These are phyloP conservation scores for Volutella citrinella DNA, from an alignment of 2,329 filamentous ascomycete genomes.

Conservation along the genomic window DNA sequence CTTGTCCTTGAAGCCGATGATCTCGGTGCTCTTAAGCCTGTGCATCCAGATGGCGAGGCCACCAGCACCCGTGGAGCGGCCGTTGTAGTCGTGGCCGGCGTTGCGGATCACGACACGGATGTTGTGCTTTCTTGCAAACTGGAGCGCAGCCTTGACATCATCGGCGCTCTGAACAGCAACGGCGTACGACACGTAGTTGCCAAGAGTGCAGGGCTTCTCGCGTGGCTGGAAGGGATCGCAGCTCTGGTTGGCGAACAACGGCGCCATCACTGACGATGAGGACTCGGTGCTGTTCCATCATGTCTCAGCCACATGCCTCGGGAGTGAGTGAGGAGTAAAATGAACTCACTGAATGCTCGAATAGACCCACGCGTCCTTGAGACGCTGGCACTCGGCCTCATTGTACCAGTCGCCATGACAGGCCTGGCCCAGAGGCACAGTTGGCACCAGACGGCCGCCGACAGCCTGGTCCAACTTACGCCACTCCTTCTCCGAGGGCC, in stretches of 20 bases:
- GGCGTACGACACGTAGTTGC: slow-evolving; percentile 40
- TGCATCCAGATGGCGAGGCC: slow-evolving; percentile 39
- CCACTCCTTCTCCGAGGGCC: slow-evolving; percentile 50
- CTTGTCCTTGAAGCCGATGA: slow-evolving; percentile 39
- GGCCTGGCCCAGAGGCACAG: slow-evolving; percentile 47
- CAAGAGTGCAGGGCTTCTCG: slow-evolving; percentile 38
- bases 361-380: slow-evolving; percentile 34
- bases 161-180: slow-evolving; percentile 29
- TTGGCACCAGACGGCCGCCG: slow-evolving; percentile 48
- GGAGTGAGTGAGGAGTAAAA: not conserved
- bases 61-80: slow-evolving; percentile 38
- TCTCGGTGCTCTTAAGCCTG: slow-evolving; percentile 36
- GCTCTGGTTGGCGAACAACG: slow-evolving; percentile 34
- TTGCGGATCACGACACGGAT: slow-evolving; percentile 34
- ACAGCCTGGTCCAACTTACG: slow-evolving; percentile 48
- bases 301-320: too few species aligned
- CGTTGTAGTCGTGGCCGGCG: slow-evolving; percentile 31
- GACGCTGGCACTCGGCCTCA: slow-evolving; percentile 36
- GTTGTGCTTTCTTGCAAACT: slow-evolving; percentile 36
- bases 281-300: slow-evolving; percentile 28
- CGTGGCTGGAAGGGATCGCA: slow-evolving; percentile 38
- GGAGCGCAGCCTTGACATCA: slow-evolving; percentile 31
- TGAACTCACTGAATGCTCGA: slow-evolving; percentile 33
- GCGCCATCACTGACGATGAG: slow-evolving; percentile 39
- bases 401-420: slow-evolving; percentile 51